phyloP scores from a whole-genome alignment of 2,329 filamentous ascomycete species.

The Ophiostoma tasmaniense region DNA sequence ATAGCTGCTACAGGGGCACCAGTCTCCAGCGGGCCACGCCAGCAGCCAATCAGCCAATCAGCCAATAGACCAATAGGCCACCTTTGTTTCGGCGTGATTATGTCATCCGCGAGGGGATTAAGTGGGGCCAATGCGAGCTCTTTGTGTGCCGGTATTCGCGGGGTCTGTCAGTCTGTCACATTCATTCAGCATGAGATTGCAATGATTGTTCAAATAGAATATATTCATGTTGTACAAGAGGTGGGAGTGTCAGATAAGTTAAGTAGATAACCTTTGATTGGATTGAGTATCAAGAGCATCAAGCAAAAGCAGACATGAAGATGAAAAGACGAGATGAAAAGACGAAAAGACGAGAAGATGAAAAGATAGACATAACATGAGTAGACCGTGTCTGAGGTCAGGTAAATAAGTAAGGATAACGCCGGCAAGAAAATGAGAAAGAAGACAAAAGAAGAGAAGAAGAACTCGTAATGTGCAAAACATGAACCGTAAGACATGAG shows the following conservation, averaged over 20 bases:
- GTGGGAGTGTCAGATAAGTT: not conserved
- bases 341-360: not conserved
- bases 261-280: not conserved
- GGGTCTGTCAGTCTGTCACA: too few species aligned
- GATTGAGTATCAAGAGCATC: not conserved
- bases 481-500: slow-evolving; percentile 5
- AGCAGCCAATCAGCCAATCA: too few species aligned
- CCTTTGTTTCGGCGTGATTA: not conserved
- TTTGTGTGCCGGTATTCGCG: not conserved
- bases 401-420: not conserved
- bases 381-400: not conserved
- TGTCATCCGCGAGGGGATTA: not conserved
- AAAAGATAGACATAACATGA: not conserved
- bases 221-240: not conserved
- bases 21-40: not conserved
- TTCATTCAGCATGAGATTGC: too few species aligned
- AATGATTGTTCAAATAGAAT: too few species aligned
- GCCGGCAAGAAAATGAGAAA: not conserved
- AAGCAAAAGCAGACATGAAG: not conserved
- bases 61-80: not conserved
- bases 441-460: not conserved
- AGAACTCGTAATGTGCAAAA: not conserved
- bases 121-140: not conserved
- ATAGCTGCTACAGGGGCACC: not conserved
- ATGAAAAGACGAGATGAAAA: not conserved